phyloP scores from a whole-genome alignment of 2,329 filamentous ascomycete species.

The Emergomyces orientalis region DNA sequence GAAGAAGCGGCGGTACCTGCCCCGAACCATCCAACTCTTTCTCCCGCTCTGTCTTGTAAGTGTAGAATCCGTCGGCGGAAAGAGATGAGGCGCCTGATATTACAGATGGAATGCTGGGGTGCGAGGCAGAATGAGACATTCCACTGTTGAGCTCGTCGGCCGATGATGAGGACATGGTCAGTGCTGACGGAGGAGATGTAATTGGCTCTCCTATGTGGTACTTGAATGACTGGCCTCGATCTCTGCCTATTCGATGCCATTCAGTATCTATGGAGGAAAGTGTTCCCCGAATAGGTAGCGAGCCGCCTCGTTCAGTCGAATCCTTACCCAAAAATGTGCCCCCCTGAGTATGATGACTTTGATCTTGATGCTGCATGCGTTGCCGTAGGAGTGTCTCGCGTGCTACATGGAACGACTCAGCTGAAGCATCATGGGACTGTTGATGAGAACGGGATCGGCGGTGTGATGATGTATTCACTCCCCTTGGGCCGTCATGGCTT shows the following conservation, averaged over 20 bases:
- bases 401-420: conserved; percentile 29
- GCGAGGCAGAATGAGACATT: conserved; percentile 40
- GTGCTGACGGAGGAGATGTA: conserved; percentile 34
- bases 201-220: conserved; percentile 18
- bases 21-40: conserved; percentile 21
- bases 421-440: conserved; percentile 22
- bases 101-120: conserved; percentile 40
- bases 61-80: conserved; percentile 30
- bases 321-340: conserved; percentile 2
- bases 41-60: conserved; percentile 20
- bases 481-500: conserved; percentile 11
- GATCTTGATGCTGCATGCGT: conserved; percentile 22
- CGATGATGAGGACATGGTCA: conserved; percentile 40
- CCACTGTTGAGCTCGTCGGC: conserved; percentile 38
- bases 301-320: conserved; percentile 8
- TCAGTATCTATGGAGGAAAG: conserved; percentile 15
- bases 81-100: conserved; percentile 39
- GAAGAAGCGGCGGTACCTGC: conserved; percentile 31
- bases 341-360: not conserved
- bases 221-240: conserved; percentile 15
- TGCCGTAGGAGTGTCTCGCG: conserved; percentile 29
- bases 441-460: conserved; percentile 32
- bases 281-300: conserved; percentile 8
- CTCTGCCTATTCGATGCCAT: conserved; percentile 2
- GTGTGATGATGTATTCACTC: conserved; percentile 19